Evolutionary conservation across 805 yeast species (phyloP).

Genomic region (Scheffersomyces ergatensis): DNA sequence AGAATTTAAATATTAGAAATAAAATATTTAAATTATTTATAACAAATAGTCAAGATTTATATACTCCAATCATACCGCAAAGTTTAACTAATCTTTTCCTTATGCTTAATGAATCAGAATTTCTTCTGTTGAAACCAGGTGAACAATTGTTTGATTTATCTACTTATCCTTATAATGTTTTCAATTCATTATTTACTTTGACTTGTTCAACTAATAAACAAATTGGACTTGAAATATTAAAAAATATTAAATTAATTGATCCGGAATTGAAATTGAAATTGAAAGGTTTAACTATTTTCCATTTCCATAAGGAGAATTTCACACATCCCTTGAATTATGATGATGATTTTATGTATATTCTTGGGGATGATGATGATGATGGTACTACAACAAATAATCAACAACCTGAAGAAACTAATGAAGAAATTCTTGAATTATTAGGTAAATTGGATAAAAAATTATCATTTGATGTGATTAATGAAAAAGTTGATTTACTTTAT

Average conservation of each 20-base stretch:
- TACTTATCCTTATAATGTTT: conserved; percentile 14
- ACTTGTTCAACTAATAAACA: conserved; percentile 32
- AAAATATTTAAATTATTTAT: conserved; percentile 29
- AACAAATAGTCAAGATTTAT: conserved; percentile 18
- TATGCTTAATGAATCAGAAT: conserved; percentile 29
- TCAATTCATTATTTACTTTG: conserved; percentile 24
- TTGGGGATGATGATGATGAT: not conserved
- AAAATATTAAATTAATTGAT: conserved; percentile 16
- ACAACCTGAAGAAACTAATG: conserved; percentile 1
- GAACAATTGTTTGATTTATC: conserved; percentile 12
- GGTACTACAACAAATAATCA: not conserved
- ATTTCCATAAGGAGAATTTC: conserved; percentile 25
- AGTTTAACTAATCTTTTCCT: conserved; percentile 29
- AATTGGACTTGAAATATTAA: conserved; percentile 26
- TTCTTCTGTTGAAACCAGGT: conserved; percentile 10
- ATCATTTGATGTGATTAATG: conserved; percentile 15
- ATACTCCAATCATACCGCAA: conserved; percentile 22
- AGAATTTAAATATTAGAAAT: conserved; percentile 19
- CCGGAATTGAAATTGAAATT: conserved; percentile 21
- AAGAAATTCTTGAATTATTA: conserved; percentile 8
- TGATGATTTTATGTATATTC: not conserved
- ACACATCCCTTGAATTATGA: not conserved
- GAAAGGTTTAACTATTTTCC: conserved; percentile 27
- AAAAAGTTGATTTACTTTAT: conserved; percentile 22
- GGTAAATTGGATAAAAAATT: conserved; percentile 15